These are phyloP conservation scores for Taiwanofungus camphoratus DNA, from an alignment of 1,284 basidiomycete species.

Conservation along the genomic window DNA sequence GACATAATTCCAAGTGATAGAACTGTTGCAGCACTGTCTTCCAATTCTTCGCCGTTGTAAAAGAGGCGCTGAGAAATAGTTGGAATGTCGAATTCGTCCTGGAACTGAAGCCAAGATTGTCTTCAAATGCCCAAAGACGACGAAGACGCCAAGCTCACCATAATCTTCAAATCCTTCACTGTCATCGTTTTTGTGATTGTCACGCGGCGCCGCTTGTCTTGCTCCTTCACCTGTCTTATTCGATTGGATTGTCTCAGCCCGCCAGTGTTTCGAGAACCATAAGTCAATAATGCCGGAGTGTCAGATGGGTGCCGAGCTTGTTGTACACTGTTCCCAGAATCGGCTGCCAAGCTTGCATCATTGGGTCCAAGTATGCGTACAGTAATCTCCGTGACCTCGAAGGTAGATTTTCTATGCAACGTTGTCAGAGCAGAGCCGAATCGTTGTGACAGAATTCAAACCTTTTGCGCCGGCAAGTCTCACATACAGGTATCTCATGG, in stretches of 20 bases:
- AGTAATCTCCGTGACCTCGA: conserved; percentile 31
- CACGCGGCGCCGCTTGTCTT: conserved; percentile 44
- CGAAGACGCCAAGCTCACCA: conserved; percentile 38
- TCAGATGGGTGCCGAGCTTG: conserved; percentile 14
- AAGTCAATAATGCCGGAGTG: conserved; percentile 26
- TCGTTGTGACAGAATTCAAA: conserved; percentile 27
- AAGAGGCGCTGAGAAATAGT: conserved; percentile 71
- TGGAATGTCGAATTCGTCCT: conserved; percentile 55
- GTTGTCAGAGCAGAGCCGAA: too few relatives aligned
- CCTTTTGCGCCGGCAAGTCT: conserved; percentile 57
- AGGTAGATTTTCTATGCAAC: conserved; percentile 27
- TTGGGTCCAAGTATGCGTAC: conserved; percentile 27
- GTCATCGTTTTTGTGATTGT: conserved; percentile 58
- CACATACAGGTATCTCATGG: conserved; percentile 51
- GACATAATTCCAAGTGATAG: conserved; percentile 54
- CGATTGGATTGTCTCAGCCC: conserved; percentile 56
- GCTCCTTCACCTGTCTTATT: conserved; percentile 48
- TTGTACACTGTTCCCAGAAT: conserved; percentile 7
- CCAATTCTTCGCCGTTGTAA: conserved; percentile 54
- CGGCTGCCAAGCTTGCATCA: conserved; percentile 22
- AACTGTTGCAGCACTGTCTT: conserved; percentile 57
- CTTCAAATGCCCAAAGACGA: not conserved
- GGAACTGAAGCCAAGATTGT: conserved; percentile 34
- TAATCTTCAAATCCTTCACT: conserved; percentile 71
- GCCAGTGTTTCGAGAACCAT: conserved; percentile 26